Percentiles rank a stretch among this genome's conserved stretches.
Conservation (phyloP, 106 monocot genomes). For the Posidonia australis region DNA sequence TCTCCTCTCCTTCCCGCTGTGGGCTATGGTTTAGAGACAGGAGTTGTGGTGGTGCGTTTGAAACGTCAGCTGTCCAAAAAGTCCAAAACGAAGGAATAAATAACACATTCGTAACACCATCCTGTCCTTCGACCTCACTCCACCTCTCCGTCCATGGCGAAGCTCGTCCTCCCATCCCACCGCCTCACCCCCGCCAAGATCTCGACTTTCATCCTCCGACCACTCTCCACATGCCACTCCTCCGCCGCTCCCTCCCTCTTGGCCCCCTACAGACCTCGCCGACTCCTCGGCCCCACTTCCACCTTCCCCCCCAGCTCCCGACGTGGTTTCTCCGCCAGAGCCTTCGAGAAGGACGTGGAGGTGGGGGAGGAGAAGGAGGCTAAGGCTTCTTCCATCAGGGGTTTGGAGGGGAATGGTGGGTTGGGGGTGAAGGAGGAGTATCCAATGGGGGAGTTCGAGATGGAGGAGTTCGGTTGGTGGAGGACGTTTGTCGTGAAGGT, state of each 20-base stretch:
- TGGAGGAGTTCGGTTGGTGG: slow-evolving; percentile 60
- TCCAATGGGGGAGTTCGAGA: slow-evolving; percentile 67
- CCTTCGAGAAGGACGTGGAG: slow-evolving; percentile 17
- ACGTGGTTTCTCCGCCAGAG: slow-evolving; percentile 8
- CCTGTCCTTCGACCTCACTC: background rate
- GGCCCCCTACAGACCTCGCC: background rate
- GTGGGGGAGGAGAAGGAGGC: slow-evolving; percentile 7
- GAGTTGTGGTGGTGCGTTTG: too few relatives aligned
- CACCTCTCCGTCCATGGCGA: slow-evolving; percentile 17
- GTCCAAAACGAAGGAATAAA: too few relatives aligned
- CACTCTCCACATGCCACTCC: slow-evolving; percentile 1
- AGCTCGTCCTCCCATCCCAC: slow-evolving; percentile 18
- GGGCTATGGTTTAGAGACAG: too few relatives aligned
- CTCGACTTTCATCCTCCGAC: background rate
- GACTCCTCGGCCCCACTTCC: background rate
- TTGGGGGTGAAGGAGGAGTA: slow-evolving; percentile 16
- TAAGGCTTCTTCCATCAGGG: background rate
- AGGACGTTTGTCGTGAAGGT: slow-evolving; percentile 48
- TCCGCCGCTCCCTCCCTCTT: background rate
- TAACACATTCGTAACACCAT: background rate
- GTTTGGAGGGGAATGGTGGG: slow-evolving; percentile 3
- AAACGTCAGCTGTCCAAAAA: too few relatives aligned
- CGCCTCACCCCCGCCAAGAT: slow-evolving; percentile 4
- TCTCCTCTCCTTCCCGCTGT: too few relatives aligned
- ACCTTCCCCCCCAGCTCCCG: background rate